These are phyloP conservation scores for Xylaria sp. DNA, from an alignment of 2,329 filamentous ascomycete genomes.

Conservation along the genomic window DNA sequence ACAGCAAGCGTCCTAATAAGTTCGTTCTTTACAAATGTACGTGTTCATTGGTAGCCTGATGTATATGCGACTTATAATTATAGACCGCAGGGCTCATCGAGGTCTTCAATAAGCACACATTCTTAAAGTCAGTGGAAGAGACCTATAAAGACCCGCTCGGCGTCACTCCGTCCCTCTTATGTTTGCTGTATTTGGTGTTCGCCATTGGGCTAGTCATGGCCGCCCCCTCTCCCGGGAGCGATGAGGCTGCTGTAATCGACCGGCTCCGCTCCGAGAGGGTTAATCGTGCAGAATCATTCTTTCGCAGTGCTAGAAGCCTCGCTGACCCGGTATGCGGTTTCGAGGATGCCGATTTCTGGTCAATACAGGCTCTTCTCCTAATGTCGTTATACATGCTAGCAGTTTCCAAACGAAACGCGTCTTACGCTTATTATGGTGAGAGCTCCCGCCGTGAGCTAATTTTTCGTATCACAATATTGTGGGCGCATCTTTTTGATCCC, in stretches of 20 bases:
- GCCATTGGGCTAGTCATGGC: conserved; percentile 67
- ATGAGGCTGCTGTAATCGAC: conserved; percentile 56
- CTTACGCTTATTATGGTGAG: conserved; percentile 66
- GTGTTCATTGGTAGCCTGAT: conserved; percentile 24
- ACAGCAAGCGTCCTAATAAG: conserved; percentile 60
- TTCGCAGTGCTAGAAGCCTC: conserved; percentile 61
- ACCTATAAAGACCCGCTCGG: conserved; percentile 61
- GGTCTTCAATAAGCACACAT: conserved; percentile 58
- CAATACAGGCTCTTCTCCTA: conserved; percentile 65
- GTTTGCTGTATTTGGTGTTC: conserved; percentile 65
- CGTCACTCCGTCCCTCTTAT: conserved; percentile 58
- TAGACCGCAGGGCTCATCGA: conserved; percentile 67
- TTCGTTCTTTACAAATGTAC: conserved; percentile 66
- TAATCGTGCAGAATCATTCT: conserved; percentile 67
- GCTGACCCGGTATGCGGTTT: conserved; percentile 53
- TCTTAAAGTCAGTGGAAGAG: conserved; percentile 54
- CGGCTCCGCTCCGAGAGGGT: conserved; percentile 54
- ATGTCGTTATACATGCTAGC: conserved; percentile 69
- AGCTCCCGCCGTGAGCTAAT: background rate
- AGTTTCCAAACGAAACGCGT: conserved; percentile 65
- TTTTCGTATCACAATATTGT: background rate
- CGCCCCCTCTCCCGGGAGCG: conserved; percentile 54
- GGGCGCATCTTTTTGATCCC: background rate
- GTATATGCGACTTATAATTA: conserved; percentile 27
- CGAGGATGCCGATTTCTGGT: conserved; percentile 69